A percentile compares a stretch with the other conserved stretches of the same genome.
These are phyloP conservation scores for Agaricales sp. DNA, from an alignment of 1,284 basidiomycete genomes.

Conservation along the genomic window DNA sequence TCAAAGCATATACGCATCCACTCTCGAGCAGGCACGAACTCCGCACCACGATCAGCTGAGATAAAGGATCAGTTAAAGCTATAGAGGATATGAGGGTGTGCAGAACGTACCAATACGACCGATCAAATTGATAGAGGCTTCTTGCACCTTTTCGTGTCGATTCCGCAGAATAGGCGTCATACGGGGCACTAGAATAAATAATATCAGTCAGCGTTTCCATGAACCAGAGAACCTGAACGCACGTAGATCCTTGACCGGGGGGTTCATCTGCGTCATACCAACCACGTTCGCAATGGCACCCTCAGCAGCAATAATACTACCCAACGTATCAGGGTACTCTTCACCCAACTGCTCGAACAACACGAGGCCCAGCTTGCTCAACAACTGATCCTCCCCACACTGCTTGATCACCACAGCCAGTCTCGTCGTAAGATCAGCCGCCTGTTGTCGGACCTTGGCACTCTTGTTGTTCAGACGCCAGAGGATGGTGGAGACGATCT, in stretches of 20 bases:
- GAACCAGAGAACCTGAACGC: slow-evolving; percentile 15
- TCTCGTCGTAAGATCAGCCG: slow-evolving; percentile 91
- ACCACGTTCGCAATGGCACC: slow-evolving; percentile 99
- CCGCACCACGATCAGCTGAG: slow-evolving; percentile 93
- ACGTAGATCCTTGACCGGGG: slow-evolving; percentile 96
- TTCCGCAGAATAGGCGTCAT: slow-evolving; percentile 99
- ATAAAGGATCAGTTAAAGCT: slow-evolving; percentile 6
- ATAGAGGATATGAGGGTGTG: too few relatives aligned
- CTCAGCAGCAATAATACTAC: slow-evolving; percentile 97
- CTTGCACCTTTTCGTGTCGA: slow-evolving; percentile 98
- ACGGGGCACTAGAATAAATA: slow-evolving; percentile 65
- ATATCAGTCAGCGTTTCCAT: not conserved
- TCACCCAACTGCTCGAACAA: slow-evolving; percentile 98
- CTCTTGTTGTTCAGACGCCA: slow-evolving; percentile 99
- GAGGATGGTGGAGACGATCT: slow-evolving; percentile 98
- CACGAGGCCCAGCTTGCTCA: slow-evolving; percentile 95
- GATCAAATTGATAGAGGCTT: slow-evolving; percentile 98
- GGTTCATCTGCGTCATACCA: slow-evolving; percentile 99
- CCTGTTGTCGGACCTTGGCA: slow-evolving; percentile 97
- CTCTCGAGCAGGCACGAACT: slow-evolving; percentile 96
- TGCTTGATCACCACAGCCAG: slow-evolving; percentile 98
- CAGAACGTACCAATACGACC: slow-evolving; percentile 78
- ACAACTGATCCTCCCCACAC: slow-evolving; percentile 91
- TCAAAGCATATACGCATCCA: slow-evolving; percentile 99
- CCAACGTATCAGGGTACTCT: slow-evolving; percentile 97